Evolutionary conservation across 2,329 filamentous ascomycete species (phyloP), one percentile per base, ranked within the genome.

Genomic region (Xylariaceae sp.): DNA sequence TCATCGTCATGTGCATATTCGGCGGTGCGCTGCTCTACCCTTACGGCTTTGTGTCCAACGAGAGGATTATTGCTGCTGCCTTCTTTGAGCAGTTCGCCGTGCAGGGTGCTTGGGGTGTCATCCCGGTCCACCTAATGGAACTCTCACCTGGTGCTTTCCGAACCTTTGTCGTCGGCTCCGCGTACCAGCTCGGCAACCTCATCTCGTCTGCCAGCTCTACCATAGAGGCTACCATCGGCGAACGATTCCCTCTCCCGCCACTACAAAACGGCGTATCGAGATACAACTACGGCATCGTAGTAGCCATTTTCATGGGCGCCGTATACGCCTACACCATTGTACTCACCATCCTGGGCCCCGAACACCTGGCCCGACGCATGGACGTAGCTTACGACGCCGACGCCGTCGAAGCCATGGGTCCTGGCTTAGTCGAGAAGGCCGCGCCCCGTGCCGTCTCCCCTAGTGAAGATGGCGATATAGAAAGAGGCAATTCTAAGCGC

Each of bases 291-390:
- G 89, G 89, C 40, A 85, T 85, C 63, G 89, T 95, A 7, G 92
- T 95, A 60, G 89, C 86, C 67, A 94, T 95, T 66, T 95, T 96
- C 72, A 91, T 96, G 87, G 91, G 79, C 1, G 90, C 86, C 62
- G 89, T 95, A 1, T 95, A 80, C 62, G 78, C 66, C 30, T 85
- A 83, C 56, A 74, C 81, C n/a, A 76, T 85, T 39, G 1, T 83
- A 4, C 67, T 89, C 52, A 85, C 85, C 0, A 69, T 88, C 7
- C 43, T 88, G 2, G 87, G 87, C 0, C 80, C 80, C 1, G 80
- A 83, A 70, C 74, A 79, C 55, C 64, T 81, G 51, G 67, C 72
- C 35, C 72, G 76, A 60, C 77, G 73, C 60, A 80, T 82, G 60
- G 78, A 80, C 51, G 72, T 78, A 0, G 71, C 62, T 2, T 72